Base-by-base conservation (phyloP, 805 yeast species). In the Saccharomycopsis selenospora region DNA sequence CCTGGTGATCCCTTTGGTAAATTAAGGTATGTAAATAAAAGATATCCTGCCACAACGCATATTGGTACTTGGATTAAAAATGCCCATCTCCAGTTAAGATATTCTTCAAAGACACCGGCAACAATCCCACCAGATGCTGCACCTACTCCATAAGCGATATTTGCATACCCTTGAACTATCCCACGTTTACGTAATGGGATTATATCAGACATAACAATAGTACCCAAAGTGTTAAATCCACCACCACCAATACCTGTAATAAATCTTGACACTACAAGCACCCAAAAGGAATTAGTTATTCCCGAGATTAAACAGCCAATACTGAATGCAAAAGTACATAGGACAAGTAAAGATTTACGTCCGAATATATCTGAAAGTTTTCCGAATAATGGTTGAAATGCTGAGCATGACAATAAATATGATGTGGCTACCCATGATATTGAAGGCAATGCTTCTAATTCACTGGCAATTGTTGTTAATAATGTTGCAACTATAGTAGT, bases 211-310 rank as follows among this genome's bases (percentile, higher is more conserved):
- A 83, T 74, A 2, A 89, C 73, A 49, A 88, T 83, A 4, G 95
- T 81, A 14, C 86, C 76, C 56, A 87, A 67, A 0, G 90, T 73
- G 45, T 82, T 77, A 59, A 88, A 75, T 1, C 96, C 96, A 4
- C 95, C 93, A n/a, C 95, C 95, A 10, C 96, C 96, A 48, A 85
- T 74, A 17, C 96, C 96, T 23, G 95, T 80, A 45, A 88, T 70
- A 52, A 86, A 78, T 57, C 87, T 68, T 3, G 84, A 84, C 25
- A 75, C 52, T 57, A 75, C 59, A 63, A 78, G 63, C 43, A 63
- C 60, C n/a, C 59, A 55, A 26, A 66, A 59, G 44, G 57, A 57
- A 17, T 54, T 54, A 3, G 69, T 60, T 42, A 62, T 56, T 45
- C 66, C 65, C 18, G 78, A 74, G 23, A 75, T 48, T 13, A 68